Base-by-base conservation (phyloP, 495 filamentous ascomycete genomes). In the Neurospora sp. region DNA sequence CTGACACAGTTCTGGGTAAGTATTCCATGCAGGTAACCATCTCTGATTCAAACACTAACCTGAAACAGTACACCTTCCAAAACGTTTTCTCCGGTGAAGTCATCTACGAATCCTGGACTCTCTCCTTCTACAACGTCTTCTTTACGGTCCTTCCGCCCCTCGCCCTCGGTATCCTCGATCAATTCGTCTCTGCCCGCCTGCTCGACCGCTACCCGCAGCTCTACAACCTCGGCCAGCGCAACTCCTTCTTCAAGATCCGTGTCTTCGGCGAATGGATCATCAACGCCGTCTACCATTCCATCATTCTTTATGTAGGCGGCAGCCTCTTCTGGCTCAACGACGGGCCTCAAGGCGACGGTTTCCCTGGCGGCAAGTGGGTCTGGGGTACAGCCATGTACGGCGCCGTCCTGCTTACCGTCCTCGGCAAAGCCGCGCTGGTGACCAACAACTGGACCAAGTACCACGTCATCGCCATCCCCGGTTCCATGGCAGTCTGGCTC, bases 401-500 rank as follows among this genome's bases (percentile, higher is more conserved):
- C 8, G 90, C 95, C 6, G 94, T 92, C 12, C 89, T 99, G 38
- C 90, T 90, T 23, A 98, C 95, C 1, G 96, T 98, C 1, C 90
- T 99, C 42, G 93, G 94, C 69, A 99, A 99, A 83, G 96, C 96
- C 31, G 93, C 93, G 16, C 86, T 99, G 71, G 92, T 98, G 69
- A 96, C 94, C 23, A 99, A 95, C 82, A 92, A 96, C 80, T 99
- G 96, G 96, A 99, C 96, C 39, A 99, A 99, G 83, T 99, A 96
- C 81, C 93, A 94, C 74, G 88, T 98, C 78, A 90, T 97, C 76
- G 95, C 96, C 66, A 99, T 99, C 76, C 96, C 96, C 0, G 96
- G 96, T 23, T 94, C 92, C 75, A 90, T 98, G 89, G 76, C 91
- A 20, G 90, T 99, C 74, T 98, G 96, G 96, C 86, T 97, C 75